These are phyloP conservation scores for Juglanconis oblonga DNA, from an alignment of 2,329 filamentous ascomycete species.

Conservation along the genomic window DNA sequence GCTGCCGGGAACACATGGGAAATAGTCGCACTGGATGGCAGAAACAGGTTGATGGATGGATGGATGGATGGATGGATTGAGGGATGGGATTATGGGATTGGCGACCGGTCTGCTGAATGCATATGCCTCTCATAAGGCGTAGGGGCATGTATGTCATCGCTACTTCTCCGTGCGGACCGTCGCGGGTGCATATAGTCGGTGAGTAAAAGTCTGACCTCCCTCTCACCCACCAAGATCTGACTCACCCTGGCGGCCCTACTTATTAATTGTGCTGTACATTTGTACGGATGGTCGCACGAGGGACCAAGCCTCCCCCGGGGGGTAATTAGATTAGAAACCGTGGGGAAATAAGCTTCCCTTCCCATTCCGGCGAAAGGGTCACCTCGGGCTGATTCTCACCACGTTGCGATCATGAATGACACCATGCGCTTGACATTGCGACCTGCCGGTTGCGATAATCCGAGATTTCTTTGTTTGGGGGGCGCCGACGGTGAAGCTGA, in stretches of 20 bases:
- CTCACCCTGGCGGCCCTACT: conserved; percentile 1
- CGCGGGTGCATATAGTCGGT: conserved; percentile 16
- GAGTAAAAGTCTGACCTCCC: neutral
- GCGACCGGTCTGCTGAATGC: neutral
- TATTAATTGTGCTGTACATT: neutral
- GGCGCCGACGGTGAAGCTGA: neutral
- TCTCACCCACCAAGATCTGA: conserved; percentile 6
- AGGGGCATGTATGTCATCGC: conserved; percentile 3
- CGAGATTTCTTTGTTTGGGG: too few relatives aligned
- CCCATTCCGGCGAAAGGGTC: neutral
- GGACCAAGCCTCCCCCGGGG: neutral
- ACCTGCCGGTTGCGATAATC: neutral
- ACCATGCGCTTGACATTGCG: neutral
- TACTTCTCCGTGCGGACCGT: neutral
- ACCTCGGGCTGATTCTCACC: neutral
- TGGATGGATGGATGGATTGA: neutral
- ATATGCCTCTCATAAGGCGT: neutral
- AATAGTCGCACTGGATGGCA: neutral
- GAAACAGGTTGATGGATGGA: conserved; percentile 1
- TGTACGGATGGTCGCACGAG: neutral
- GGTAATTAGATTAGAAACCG: neutral
- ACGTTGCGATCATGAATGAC: neutral
- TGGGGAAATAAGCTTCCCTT: neutral
- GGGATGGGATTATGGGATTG: neutral
- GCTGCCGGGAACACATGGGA: too few relatives aligned